These are phyloP conservation scores for Pyrenophora graminea DNA, from an alignment of 2,329 filamentous ascomycete species.

Conservation along the genomic window DNA sequence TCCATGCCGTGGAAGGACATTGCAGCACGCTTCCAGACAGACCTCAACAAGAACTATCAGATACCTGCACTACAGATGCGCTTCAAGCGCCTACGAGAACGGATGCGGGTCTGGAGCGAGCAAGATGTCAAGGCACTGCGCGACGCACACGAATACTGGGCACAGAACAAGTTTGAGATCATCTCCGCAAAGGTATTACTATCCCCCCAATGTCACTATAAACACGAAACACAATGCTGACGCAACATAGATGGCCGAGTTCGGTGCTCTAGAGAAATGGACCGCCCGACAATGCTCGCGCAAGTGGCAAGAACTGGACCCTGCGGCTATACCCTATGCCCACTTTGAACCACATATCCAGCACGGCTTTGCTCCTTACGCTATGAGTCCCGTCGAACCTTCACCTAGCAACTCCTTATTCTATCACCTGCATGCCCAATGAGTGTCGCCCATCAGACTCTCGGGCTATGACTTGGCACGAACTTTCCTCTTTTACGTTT, in stretches of 20 bases:
- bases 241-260: constrained; percentile 55
- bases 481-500: neutral
- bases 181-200: constrained; percentile 54
- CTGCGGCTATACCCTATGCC: constrained; percentile 38
- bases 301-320: constrained; percentile 56
- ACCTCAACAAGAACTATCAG: constrained; percentile 55
- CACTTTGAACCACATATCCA: constrained; percentile 42
- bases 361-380: constrained; percentile 39
- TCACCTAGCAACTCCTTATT: constrained; percentile 32
- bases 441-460: neutral
- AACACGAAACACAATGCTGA: constrained; percentile 11
- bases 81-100: constrained; percentile 56
- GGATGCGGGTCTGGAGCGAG: constrained; percentile 58
- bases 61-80: constrained; percentile 61
- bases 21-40: constrained; percentile 54
- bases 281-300: constrained; percentile 54
- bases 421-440: constrained; percentile 32
- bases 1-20: constrained; percentile 61
- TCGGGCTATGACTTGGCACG: neutral
- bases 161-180: constrained; percentile 59
- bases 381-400: constrained; percentile 44
- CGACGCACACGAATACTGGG: constrained; percentile 58
- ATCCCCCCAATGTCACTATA: neutral
- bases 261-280: constrained; percentile 57
- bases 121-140: constrained; percentile 55